phyloP scores from a whole-genome alignment of 345 rosid species.

The Moricandia arvensis region DNA sequence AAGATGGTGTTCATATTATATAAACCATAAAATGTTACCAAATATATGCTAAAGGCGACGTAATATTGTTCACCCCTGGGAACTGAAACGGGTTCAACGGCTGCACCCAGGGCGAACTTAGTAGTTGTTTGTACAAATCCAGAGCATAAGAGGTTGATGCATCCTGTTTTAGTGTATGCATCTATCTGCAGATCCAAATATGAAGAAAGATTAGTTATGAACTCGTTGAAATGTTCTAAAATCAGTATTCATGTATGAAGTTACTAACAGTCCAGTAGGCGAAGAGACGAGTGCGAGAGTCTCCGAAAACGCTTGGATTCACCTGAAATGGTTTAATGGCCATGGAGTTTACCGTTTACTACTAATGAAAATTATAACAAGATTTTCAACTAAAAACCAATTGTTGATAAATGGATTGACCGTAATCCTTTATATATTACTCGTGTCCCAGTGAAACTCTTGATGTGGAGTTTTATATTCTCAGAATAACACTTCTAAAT shows the following conservation, averaged over 20 bases:
- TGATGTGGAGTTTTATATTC: too few species aligned
- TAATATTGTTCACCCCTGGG: slow-evolving; percentile 16
- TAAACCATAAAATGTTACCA: slow-evolving; percentile 28
- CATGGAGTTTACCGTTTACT: neutral
- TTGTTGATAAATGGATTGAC: too few species aligned
- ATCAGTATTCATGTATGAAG: neutral
- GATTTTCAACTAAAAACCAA: too few species aligned
- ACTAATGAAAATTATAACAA: neutral
- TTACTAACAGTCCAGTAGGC: slow-evolving; percentile 40
- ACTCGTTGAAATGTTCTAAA: neutral
- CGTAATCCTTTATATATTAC: too few species aligned
- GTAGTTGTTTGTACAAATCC: slow-evolving; percentile 51
- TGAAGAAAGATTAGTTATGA: neutral
- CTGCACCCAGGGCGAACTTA: slow-evolving; percentile 32
- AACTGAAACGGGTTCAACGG: slow-evolving; percentile 19
- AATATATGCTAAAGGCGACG: slow-evolving; percentile 8
- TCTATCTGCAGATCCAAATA: slow-evolving; percentile 30
- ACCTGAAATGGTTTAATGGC: neutral
- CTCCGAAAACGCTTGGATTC: neutral
- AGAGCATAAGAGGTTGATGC: slow-evolving; percentile 45
- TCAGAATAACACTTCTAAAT: neutral
- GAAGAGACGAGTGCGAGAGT: slow-evolving; percentile 14
- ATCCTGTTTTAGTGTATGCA: slow-evolving; percentile 33
- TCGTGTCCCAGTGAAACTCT: too few species aligned
- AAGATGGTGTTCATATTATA: neutral